These are phyloP conservation scores for Spongiforma sp. DNA, from an alignment of 1,284 basidiomycete genomes.

Conservation along the genomic window DNA sequence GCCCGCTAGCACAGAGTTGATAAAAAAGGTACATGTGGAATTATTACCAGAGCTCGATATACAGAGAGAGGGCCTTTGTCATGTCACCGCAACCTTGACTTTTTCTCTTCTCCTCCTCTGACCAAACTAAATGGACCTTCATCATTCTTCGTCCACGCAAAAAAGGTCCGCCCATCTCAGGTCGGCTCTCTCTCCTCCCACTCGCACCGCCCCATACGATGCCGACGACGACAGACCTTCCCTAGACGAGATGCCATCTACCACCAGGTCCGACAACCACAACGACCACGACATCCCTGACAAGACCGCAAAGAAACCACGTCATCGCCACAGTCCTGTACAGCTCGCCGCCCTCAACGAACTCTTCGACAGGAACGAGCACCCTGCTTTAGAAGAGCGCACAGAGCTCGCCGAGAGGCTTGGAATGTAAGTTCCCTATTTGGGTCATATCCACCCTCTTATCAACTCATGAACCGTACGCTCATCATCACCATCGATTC, in stretches of 20 bases:
- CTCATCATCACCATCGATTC: slow-evolving; percentile 19
- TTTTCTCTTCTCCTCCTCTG: slow-evolving; percentile 34
- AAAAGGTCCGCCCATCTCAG: slow-evolving; percentile 19
- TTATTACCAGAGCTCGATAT: slow-evolving; percentile 46
- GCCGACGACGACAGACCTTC: slow-evolving; percentile 30
- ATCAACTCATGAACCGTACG: slow-evolving; percentile 23
- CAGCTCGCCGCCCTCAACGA: slow-evolving; percentile 77
- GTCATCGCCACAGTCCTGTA: slow-evolving; percentile 71
- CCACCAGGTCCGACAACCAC: slow-evolving; percentile 26
- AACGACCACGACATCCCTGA: slow-evolving; percentile 28
- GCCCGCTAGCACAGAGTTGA: slow-evolving; percentile 34
- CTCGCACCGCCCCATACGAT: slow-evolving; percentile 18
- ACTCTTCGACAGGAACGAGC: slow-evolving; percentile 76
- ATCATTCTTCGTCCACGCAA: slow-evolving; percentile 25
- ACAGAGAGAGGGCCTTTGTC: slow-evolving; percentile 45
- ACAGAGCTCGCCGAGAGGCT: slow-evolving; percentile 68
- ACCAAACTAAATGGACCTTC: slow-evolving; percentile 42
- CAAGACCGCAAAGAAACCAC: slow-evolving; percentile 63
- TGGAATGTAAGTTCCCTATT: slow-evolving; percentile 64
- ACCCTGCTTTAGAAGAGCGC: slow-evolving; percentile 72
- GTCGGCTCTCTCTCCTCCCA: slow-evolving; percentile 16
- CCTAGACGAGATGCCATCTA: slow-evolving; percentile 44
- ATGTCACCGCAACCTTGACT: slow-evolving; percentile 42
- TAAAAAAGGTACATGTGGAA: slow-evolving; percentile 45
- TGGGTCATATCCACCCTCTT: slow-evolving; percentile 32